Evolutionary conservation across 306 rosid species (phyloP).

Genomic region (Canavalia ensiformis): DNA sequence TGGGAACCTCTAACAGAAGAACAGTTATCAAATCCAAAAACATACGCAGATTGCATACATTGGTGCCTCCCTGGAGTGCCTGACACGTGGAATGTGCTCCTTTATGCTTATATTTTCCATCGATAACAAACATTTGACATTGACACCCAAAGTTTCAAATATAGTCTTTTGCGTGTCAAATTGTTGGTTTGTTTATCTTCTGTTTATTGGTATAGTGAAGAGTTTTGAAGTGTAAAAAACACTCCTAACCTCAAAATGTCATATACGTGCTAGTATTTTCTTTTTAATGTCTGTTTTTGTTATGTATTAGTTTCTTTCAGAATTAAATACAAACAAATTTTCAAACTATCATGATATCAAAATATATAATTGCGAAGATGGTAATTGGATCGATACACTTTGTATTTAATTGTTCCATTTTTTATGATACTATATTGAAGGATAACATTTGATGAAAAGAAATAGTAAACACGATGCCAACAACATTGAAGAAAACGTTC

Average conservation of each 20-base stretch:
- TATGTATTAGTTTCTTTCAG: not conserved
- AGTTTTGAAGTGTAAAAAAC: constrained; percentile 37
- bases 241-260: constrained; percentile 42
- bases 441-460: too few species aligned
- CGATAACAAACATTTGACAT: constrained; percentile 40
- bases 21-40: constrained; percentile 63
- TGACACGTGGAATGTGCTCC: constrained; percentile 87
- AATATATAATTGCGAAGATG: not conserved
- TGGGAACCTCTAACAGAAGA: constrained; percentile 74
- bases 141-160: not conserved
- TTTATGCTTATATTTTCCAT: constrained; percentile 66
- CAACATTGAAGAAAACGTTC: not conserved
- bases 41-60: constrained; percentile 89
- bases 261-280: not conserved
- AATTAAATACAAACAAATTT: not conserved
- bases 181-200: not conserved
- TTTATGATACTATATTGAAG: too few species aligned
- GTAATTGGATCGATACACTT: not conserved
- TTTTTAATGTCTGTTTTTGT: not conserved
- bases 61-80: constrained; percentile 98
- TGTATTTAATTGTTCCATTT: not conserved
- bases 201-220: constrained; percentile 1
- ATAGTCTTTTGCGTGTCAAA: not conserved
- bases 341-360: not conserved
- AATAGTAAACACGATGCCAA: not conserved